Conservation (phyloP, 2,329 filamentous ascomycete species). For the Nigrospora sphaerica region DNA sequence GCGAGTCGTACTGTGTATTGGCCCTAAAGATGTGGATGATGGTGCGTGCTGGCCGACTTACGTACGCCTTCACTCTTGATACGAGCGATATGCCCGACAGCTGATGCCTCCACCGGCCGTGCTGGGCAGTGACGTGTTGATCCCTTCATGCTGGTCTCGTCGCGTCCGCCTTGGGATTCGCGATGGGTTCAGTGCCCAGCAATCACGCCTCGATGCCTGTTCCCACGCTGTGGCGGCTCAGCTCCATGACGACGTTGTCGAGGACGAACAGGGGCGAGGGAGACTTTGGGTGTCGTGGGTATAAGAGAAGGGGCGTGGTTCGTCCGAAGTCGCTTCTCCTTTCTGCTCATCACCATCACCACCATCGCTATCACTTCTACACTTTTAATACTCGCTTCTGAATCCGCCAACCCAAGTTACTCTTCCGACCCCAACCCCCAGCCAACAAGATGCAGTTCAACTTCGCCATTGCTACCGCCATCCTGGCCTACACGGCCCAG, state of each 20-base stretch:
- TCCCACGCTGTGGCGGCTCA: background rate
- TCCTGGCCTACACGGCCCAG: background rate
- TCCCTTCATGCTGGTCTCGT: background rate
- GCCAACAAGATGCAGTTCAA: background rate
- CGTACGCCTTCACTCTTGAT: background rate
- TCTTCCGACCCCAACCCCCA: background rate
- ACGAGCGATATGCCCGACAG: background rate
- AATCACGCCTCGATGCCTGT: background rate
- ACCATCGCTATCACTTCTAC: background rate
- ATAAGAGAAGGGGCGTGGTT: background rate
- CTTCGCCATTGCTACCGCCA: background rate
- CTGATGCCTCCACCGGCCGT: background rate
- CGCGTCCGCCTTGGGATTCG: background rate
- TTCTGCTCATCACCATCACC: background rate
- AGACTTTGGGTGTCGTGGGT: background rate
- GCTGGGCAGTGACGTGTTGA: background rate
- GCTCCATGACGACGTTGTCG: background rate
- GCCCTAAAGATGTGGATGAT: background rate
- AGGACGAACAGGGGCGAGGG: background rate
- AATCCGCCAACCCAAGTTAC: background rate
- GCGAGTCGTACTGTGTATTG: background rate
- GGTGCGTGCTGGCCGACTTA: background rate
- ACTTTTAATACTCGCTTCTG: background rate
- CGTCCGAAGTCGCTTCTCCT: background rate
- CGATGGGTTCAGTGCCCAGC: background rate